A percentile compares a stretch with the other conserved stretches of the same genome.
Evolutionary conservation across 257 asterid species (phyloP).

Genomic region (Solanum infundibuliforme): DNA sequence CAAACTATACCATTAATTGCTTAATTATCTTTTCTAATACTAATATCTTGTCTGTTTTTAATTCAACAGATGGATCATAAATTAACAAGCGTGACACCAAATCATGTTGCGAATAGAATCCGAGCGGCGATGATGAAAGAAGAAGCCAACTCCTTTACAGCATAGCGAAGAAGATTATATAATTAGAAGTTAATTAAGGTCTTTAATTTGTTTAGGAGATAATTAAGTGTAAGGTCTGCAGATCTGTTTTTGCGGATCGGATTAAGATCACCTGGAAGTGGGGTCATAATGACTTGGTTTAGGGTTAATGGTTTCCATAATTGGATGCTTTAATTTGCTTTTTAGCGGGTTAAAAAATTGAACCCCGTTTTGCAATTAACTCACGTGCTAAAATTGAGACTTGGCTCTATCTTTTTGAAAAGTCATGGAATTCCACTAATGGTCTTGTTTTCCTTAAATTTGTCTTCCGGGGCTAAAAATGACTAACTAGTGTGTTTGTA

Average conservation of each 20-base stretch:
- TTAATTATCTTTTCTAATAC: not conserved
- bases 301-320: not conserved
- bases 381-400: not conserved
- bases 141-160: not conserved
- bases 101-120: not conserved
- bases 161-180: not conserved
- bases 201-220: not conserved
- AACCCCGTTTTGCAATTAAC: not conserved
- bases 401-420: not conserved
- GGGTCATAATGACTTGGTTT: not conserved
- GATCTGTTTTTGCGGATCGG: not conserved
- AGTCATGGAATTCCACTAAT: not conserved
- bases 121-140: not conserved
- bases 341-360: not conserved
- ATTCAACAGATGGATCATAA: slow-evolving; percentile 6
- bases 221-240: not conserved
- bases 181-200: not conserved
- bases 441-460: not conserved
- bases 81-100: not conserved
- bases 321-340: not conserved
- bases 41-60: not conserved
- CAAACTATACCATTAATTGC: not conserved
- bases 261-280: not conserved
- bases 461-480: not conserved
- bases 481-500: not conserved